A percentile compares a stretch with the other conserved stretches of the same genome.
phyloP scores from a whole-genome alignment of 2,329 filamentous ascomycete genomes.

The Phoma herbarum region DNA sequence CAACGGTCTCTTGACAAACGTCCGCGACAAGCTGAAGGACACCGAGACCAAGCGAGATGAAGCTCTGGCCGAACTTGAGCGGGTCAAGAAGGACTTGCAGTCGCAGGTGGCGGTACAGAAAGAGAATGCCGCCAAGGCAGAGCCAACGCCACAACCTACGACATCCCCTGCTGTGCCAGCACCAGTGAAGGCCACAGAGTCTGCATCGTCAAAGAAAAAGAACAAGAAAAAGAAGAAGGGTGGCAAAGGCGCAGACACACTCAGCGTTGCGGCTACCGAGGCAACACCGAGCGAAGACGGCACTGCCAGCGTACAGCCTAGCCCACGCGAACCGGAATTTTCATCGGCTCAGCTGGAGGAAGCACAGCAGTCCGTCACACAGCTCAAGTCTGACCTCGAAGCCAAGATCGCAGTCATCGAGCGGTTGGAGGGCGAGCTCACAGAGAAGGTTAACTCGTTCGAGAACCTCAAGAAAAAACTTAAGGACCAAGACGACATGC shows the following conservation, averaged over 20 bases:
- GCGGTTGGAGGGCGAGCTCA: slow-evolving; percentile 44
- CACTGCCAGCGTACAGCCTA: slow-evolving; percentile 45
- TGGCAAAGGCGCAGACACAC: slow-evolving; percentile 55
- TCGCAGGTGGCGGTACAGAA: slow-evolving; percentile 23
- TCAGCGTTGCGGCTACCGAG: slow-evolving; percentile 38
- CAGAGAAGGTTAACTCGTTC: slow-evolving; percentile 73
- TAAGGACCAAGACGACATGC: slow-evolving; percentile 78
- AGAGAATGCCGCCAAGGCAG: slow-evolving; percentile 19
- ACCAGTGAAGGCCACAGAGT: slow-evolving; percentile 36
- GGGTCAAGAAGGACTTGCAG: slow-evolving; percentile 42
- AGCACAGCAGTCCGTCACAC: slow-evolving; percentile 38
- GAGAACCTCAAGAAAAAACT: slow-evolving; percentile 74
- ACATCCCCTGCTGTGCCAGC: slow-evolving; percentile 18
- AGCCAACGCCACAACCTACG: slow-evolving; percentile 29
- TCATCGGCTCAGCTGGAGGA: slow-evolving; percentile 50
- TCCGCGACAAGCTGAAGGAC: slow-evolving; percentile 63
- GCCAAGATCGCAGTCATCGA: slow-evolving; percentile 47
- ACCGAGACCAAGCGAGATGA: slow-evolving; percentile 60
- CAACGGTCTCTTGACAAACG: slow-evolving; percentile 63
- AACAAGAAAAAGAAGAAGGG: slow-evolving; percentile 83
- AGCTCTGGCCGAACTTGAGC: slow-evolving; percentile 55
- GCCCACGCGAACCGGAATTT: slow-evolving; percentile 52
- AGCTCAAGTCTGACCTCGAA: slow-evolving; percentile 48
- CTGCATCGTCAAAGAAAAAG: slow-evolving; percentile 73
- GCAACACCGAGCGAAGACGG: slow-evolving; percentile 51